Conservation (phyloP, 371 early-diverging fungal species). For the Mortierella sp. region DNA sequence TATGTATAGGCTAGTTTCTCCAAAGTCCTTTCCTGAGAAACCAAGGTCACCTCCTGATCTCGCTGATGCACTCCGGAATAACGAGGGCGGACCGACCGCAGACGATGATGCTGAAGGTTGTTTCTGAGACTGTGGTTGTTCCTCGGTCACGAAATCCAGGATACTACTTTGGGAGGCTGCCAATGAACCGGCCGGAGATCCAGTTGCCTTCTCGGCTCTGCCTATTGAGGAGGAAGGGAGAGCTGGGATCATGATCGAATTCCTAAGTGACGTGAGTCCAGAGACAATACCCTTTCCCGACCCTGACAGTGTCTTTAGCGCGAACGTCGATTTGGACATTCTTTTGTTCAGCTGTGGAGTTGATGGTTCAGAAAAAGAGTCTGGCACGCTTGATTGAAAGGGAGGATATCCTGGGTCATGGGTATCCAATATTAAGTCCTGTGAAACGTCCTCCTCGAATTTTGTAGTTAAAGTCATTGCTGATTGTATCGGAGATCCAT, state of each 20-base stretch:
- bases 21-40: neutral
- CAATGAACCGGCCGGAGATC: conserved; percentile 2
- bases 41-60: conserved; percentile 1
- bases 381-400: no score
- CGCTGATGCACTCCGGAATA: conserved; percentile 17
- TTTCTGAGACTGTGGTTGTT: conserved; percentile 7
- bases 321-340: conserved; percentile 34
- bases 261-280: conserved; percentile 47
- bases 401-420: no score
- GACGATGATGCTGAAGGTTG: conserved; percentile 13
- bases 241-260: conserved; percentile 53
- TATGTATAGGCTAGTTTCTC: neutral
- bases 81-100: conserved; percentile 3
- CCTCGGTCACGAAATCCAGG: conserved; percentile 22
- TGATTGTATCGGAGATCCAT: neutral
- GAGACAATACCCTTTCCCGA: conserved; percentile 35
- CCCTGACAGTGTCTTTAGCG: conserved; percentile 18
- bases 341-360: no score
- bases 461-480: neutral
- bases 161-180: conserved; percentile 25
- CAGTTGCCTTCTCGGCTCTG: neutral
- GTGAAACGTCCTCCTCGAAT: no score
- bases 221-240: conserved; percentile 5
- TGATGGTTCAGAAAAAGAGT: no score
- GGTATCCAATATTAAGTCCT: no score